phyloP scores from a whole-genome alignment of 139 green algal genomes.

The Pleodorina starrii region DNA sequence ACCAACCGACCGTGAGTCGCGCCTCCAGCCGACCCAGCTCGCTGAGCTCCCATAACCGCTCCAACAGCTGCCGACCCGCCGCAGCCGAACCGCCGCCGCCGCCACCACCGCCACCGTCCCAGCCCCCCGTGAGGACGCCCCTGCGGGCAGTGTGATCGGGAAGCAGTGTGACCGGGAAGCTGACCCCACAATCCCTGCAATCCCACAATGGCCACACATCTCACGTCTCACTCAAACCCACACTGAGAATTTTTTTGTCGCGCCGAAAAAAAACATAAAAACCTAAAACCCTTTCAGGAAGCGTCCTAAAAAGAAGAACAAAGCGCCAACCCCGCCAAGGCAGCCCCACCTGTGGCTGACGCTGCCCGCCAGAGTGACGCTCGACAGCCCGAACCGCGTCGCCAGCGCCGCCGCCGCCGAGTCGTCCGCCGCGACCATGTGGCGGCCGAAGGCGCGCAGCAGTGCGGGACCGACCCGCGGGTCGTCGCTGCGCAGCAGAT shows the following conservation, averaged over 20 bases:
- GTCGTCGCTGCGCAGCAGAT: conserved; percentile 51
- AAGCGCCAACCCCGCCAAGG: too few relatives aligned
- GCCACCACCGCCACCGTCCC: conserved; percentile 14
- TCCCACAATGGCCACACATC: too few relatives aligned
- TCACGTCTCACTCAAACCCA: too few relatives aligned
- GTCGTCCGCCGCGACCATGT: conserved; percentile 61
- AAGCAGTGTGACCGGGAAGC: too few relatives aligned
- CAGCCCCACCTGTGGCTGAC: conserved; percentile 53
- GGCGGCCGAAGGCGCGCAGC: conserved; percentile 58
- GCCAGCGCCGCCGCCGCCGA: conserved; percentile 57
- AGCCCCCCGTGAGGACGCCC: conserved; percentile 57
- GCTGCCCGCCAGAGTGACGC: conserved; percentile 56
- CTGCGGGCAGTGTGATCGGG: too few relatives aligned
- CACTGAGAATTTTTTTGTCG: too few relatives aligned
- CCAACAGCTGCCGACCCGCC: conserved; percentile 23
- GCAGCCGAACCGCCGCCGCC: background rate
- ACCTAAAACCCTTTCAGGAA: too few relatives aligned
- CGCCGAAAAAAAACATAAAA: too few relatives aligned
- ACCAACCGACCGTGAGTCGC: background rate
- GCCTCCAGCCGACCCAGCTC: background rate
- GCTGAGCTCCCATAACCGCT: conserved; percentile 18
- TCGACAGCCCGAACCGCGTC: conserved; percentile 33
- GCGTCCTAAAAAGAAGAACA: too few relatives aligned
- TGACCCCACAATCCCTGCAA: too few relatives aligned
- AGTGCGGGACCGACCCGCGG: conserved; percentile 40